Evolutionary conservation across 768 basidiomycete species (phyloP).

Genomic region (Mycena leptocephala): DNA sequence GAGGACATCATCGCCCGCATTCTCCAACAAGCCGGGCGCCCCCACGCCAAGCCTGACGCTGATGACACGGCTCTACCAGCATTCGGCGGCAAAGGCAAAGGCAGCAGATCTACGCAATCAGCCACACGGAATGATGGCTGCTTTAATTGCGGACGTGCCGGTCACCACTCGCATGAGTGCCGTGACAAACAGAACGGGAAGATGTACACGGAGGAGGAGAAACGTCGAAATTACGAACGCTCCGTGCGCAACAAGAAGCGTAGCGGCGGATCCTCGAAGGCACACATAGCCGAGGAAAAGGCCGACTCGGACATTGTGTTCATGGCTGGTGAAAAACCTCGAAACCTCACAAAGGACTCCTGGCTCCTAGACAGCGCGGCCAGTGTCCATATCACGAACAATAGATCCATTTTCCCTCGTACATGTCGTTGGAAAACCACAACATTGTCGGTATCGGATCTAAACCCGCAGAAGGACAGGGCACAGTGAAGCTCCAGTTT

Average conservation of each 20-base stretch:
- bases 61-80: constrained; percentile 5
- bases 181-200: constrained; percentile 10
- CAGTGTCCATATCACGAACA: constrained; percentile 12
- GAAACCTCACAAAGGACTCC: background rate
- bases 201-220: constrained; percentile 3
- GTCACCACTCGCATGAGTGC: background rate
- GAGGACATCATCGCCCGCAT: constrained; percentile 39
- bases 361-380: constrained; percentile 14
- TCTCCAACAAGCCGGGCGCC: constrained; percentile 35
- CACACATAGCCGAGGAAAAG: background rate
- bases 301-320: background rate
- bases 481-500: background rate
- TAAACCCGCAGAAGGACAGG: background rate
- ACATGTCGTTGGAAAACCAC: constrained; percentile 3
- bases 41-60: constrained; percentile 5
- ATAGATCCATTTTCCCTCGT: constrained; percentile 1
- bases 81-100: background rate
- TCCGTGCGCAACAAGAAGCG: background rate
- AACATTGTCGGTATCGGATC: constrained; percentile 5
- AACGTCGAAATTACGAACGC: background rate
- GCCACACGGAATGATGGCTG: background rate
- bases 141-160: constrained; percentile 9
- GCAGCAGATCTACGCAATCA: background rate
- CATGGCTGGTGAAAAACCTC: background rate
- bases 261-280: background rate